These are phyloP conservation scores for Cyclospora cayetanensis DNA, from an alignment of 169 alveolate genomes.

Conservation along the genomic window DNA sequence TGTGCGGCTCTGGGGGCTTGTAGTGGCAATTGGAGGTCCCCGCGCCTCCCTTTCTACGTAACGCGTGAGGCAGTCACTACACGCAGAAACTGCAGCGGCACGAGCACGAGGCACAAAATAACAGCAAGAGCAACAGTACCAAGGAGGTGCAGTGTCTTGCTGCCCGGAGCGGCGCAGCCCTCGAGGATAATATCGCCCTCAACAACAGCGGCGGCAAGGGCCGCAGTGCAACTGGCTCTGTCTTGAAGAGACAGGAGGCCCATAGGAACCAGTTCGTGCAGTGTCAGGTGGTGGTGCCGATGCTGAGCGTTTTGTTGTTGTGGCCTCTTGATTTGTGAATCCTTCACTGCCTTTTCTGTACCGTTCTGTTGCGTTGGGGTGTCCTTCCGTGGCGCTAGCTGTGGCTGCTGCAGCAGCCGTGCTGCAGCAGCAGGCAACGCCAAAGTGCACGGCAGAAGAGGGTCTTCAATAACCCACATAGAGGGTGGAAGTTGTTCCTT, in stretches of 20 bases:
- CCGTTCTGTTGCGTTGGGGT: neutral
- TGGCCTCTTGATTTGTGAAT: neutral
- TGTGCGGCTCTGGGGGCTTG: too few relatives aligned
- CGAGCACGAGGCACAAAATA: neutral
- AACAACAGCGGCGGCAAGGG: slow-evolving; percentile 65
- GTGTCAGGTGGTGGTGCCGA: slow-evolving; percentile 5
- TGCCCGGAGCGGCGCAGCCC: slow-evolving; percentile 82
- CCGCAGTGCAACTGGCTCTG: slow-evolving; percentile 74
- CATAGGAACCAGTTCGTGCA: slow-evolving; percentile 56
- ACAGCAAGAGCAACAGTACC: slow-evolving; percentile 39
- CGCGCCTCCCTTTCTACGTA: too few relatives aligned
- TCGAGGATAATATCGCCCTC: slow-evolving; percentile 78
- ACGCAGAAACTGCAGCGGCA: slow-evolving; percentile 4
- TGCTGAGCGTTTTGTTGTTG: neutral
- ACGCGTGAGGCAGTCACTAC: too few relatives aligned
- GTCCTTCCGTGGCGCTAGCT: neutral
- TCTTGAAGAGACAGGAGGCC: slow-evolving; percentile 71
- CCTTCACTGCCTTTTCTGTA: neutral
- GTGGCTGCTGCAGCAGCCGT: slow-evolving; percentile 3
- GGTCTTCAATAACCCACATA: neutral
- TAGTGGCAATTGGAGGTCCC: too few relatives aligned
- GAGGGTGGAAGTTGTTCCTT: neutral
- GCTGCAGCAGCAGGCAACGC: slow-evolving; percentile 37
- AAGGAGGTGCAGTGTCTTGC: slow-evolving; percentile 76
- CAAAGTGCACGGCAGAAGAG: slow-evolving; percentile 5